These are phyloP conservation scores for Lachancea lanzarotensis DNA, from an alignment of 805 yeast genomes.

Conservation along the genomic window DNA sequence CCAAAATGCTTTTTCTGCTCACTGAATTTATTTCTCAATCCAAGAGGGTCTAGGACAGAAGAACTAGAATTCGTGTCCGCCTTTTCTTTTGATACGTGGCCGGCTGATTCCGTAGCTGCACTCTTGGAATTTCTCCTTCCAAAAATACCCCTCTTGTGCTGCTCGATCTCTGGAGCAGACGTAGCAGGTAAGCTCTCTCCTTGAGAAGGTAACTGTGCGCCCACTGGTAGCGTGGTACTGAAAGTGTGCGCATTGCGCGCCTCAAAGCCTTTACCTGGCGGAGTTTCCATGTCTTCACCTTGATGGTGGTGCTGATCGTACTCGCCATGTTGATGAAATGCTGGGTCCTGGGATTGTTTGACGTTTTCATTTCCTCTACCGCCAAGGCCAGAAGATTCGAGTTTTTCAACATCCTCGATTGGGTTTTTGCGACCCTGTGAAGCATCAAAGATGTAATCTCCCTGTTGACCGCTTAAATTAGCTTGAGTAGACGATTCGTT, in stretches of 20 bases:
- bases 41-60: not conserved
- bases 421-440: not conserved
- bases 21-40: not conserved
- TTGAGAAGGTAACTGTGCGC: not conserved
- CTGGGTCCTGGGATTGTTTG: not conserved
- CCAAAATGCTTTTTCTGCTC: constrained; percentile 5
- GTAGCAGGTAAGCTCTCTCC: not conserved
- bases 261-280: too few species aligned
- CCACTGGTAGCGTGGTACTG: constrained; percentile 8
- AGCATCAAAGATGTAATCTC: not conserved
- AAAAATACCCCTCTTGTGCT: constrained; percentile 5
- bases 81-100: not conserved
- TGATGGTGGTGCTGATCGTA: not conserved
- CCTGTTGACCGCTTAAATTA: not conserved
- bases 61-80: not conserved
- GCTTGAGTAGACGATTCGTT: not conserved
- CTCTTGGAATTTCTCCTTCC: not conserved
- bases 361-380: not conserved
- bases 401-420: not conserved
- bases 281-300: not conserved
- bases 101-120: not conserved
- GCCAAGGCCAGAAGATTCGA: not conserved
- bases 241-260: not conserved
- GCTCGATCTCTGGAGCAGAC: not conserved
- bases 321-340: not conserved